Percentiles rank a stretch among this genome's conserved stretches.
These are phyloP conservation scores for Oenanthe sinensis DNA, from an alignment of 129 eudicot species.

Conservation along the genomic window DNA sequence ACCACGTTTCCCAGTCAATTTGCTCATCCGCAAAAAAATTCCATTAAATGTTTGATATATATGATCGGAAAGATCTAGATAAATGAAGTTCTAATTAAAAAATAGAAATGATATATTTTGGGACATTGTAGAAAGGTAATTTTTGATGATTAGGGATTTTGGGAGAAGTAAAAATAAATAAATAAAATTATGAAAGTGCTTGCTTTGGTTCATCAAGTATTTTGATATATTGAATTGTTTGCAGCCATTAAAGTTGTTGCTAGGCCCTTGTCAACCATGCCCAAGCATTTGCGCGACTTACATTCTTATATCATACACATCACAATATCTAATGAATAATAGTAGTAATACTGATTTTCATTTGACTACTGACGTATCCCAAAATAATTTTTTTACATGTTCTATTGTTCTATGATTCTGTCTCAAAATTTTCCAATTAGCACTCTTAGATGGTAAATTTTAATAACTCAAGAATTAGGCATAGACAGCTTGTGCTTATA, in stretches of 20 bases:
- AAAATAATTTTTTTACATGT: background rate
- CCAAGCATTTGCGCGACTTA: background rate
- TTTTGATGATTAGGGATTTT: background rate
- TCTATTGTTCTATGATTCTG: background rate
- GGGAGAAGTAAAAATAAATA: background rate
- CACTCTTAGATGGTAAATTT: background rate
- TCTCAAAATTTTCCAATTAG: background rate
- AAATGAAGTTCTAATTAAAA: background rate
- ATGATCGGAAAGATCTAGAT: background rate
- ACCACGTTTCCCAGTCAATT: background rate
- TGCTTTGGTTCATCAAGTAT: background rate
- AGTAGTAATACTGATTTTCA: background rate
- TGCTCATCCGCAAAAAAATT: background rate
- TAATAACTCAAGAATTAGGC: background rate
- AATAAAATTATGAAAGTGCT: background rate
- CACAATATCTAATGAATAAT: background rate
- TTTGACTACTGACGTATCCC: background rate
- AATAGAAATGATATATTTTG: background rate
- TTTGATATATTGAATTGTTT: background rate
- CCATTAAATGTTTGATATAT: background rate
- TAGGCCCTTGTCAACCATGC: background rate
- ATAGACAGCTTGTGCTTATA: background rate
- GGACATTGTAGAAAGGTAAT: background rate
- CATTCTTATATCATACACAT: background rate
- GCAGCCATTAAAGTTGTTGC: background rate